Evolutionary conservation across 768 basidiomycete species (phyloP), one percentile per base, ranked within the genome.

Genomic region (Lentinula boryana): DNA sequence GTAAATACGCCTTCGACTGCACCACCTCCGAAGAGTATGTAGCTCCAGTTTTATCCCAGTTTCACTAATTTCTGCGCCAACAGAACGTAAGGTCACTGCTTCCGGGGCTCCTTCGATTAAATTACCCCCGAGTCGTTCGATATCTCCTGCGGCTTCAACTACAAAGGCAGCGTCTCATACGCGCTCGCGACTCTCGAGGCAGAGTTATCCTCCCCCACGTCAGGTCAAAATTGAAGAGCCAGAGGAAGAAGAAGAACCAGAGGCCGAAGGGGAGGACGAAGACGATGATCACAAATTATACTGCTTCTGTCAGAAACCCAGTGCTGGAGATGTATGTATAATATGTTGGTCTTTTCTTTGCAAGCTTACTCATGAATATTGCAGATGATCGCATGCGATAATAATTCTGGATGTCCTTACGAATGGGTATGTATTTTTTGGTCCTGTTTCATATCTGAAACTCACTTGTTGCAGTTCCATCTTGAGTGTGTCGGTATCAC

Each of bases 361-460:
- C 2, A 46, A 16, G 0, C 18, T 6, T 27, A n/a, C 5, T 43
- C 16, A 50, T 36, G 27, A 15, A 16, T 53, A 15, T 36, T 43
- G 8, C 60, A 82, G 82, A 89, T 89, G 87, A 85, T 89, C 68
- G 86, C 82, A 4, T 89, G 87, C 68, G 87, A 88, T 68, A 84
- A 85, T 65, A 80, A 84, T 63, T 74, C 73, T 23, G 74, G 75
- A 16, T 89, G 87, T 72, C 80, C 79, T 4, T 84, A 81, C 68
- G 84, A 89, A 84, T 89, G 87, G 86, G 86, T 86, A 61, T 62
- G 81, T 71, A 7, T 55, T 56, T 53, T 27, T 51, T 48, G 4
- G 2, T 48, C 18, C 21, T 12, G 10, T 8, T 38, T 33, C 62
- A 46, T 60, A 1, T 43, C 8, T 27, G 8, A 40, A 16, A 40